These are phyloP conservation scores for Symbiotaphrina buchneri DNA, from an alignment of 495 filamentous ascomycete genomes.

Conservation along the genomic window DNA sequence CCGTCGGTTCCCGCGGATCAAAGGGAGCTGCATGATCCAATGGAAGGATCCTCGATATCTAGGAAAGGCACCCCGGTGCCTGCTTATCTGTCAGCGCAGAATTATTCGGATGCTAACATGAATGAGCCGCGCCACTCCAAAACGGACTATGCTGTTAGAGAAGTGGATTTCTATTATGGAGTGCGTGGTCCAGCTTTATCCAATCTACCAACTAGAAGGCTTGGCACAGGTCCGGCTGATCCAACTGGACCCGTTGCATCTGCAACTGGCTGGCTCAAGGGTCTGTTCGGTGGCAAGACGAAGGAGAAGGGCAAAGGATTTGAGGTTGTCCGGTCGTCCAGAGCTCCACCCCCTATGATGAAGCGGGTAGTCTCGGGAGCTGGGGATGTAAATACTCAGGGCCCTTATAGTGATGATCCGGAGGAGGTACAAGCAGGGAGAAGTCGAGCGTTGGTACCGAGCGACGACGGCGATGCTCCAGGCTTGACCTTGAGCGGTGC, in stretches of 20 bases:
- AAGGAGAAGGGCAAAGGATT: conserved; percentile 89
- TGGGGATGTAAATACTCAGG: conserved; percentile 8
- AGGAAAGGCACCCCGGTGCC: conserved; percentile 27
- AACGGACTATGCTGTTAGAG: conserved; percentile 75
- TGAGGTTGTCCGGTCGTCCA: conserved; percentile 75
- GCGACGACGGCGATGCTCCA: neutral
- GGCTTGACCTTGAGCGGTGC: neutral
- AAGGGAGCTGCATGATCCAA: conserved; percentile 16
- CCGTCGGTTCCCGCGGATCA: conserved; percentile 12
- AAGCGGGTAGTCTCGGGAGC: neutral
- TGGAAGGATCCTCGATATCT: conserved; percentile 25
- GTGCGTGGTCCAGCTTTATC: conserved; percentile 78
- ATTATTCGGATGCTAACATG: conserved; percentile 26
- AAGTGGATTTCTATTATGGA: conserved; percentile 90
- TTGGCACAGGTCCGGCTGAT: conserved; percentile 88
- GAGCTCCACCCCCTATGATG: conserved; percentile 27
- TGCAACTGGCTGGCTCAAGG: conserved; percentile 72
- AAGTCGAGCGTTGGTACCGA: neutral
- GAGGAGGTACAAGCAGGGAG: conserved; percentile 5
- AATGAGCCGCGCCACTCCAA: conserved; percentile 25
- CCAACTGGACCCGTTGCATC: conserved; percentile 75
- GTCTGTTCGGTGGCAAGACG: conserved; percentile 51
- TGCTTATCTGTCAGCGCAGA: conserved; percentile 24
- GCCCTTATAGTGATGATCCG: conserved; percentile 7
- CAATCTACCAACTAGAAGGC: conserved; percentile 51